Evolutionary conservation across 2,329 filamentous ascomycete genomes (phyloP).

Genomic region (Penicillium sp.): DNA sequence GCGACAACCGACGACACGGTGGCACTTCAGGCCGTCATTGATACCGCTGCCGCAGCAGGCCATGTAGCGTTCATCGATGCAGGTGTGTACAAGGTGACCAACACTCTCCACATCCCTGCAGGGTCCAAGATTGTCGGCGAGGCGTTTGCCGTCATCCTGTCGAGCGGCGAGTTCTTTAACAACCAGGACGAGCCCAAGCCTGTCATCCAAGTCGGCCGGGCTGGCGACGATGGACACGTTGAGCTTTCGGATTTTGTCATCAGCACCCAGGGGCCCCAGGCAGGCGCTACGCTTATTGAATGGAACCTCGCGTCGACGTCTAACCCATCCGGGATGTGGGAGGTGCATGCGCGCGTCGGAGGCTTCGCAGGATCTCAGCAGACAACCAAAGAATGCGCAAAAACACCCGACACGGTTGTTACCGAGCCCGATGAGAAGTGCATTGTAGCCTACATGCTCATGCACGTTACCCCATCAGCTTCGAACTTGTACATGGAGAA

Average conservation of each 20-base stretch:
- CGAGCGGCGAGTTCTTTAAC: conserved; percentile 61
- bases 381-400: conserved; percentile 49
- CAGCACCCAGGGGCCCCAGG: conserved; percentile 67
- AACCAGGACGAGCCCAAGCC: conserved; percentile 64
- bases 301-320: conserved; percentile 67
- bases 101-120: conserved; percentile 54
- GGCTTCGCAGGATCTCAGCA: conserved; percentile 58
- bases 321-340: conserved; percentile 59
- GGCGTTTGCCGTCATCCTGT: conserved; percentile 61
- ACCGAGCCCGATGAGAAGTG: conserved; percentile 36
- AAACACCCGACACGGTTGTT: conserved; percentile 34
- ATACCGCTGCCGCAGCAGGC: no score
- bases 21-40: no score
- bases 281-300: conserved; percentile 73
- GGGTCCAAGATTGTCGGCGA: conserved; percentile 61
- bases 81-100: conserved; percentile 52
- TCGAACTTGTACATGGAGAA: conserved; percentile 55
- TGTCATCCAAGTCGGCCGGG: conserved; percentile 69
- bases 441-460: conserved; percentile 42
- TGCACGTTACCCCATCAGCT: conserved; percentile 43
- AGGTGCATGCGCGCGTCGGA: conserved; percentile 57
- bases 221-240: conserved; percentile 67
- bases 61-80: no score
- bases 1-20: no score
- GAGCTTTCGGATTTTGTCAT: conserved; percentile 76